These are phyloP conservation scores for Rhynchosporium agropyri DNA, from an alignment of 2,329 filamentous ascomycete genomes.

Conservation along the genomic window DNA sequence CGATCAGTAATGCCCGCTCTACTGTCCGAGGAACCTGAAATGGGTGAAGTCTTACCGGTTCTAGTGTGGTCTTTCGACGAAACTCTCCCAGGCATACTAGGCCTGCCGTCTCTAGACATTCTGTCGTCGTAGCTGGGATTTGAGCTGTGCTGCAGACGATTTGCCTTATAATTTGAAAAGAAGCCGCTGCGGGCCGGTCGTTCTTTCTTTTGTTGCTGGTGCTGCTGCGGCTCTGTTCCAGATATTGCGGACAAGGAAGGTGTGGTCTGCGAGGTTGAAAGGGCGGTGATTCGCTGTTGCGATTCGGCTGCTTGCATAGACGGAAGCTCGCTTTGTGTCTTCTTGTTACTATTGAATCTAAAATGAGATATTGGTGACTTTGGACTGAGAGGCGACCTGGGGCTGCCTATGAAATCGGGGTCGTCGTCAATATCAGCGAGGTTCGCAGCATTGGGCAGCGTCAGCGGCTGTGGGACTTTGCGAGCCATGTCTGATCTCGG, in stretches of 20 bases:
- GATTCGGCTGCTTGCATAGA: slow-evolving; percentile 31
- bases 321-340: slow-evolving; percentile 30
- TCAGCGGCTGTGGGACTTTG: slow-evolving; percentile 41
- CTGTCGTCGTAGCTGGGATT: slow-evolving; percentile 40
- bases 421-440: slow-evolving; percentile 25
- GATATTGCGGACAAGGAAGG: slow-evolving; percentile 32
- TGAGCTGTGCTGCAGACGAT: slow-evolving; percentile 43
- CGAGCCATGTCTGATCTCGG: slow-evolving; percentile 33
- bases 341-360: slow-evolving; percentile 36
- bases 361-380: slow-evolving; percentile 40
- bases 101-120: slow-evolving; percentile 42
- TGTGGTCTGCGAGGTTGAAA: slow-evolving; percentile 31
- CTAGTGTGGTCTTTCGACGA: slow-evolving; percentile 39
- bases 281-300: slow-evolving; percentile 26
- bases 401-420: slow-evolving; percentile 28
- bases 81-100: slow-evolving; percentile 37
- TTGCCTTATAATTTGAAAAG: slow-evolving; percentile 52
- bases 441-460: slow-evolving; percentile 30
- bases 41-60: slow-evolving; percentile 38
- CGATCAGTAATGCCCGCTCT: slow-evolving; percentile 21
- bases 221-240: slow-evolving; percentile 23
- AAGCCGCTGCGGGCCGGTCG: slow-evolving; percentile 42
- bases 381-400: slow-evolving; percentile 35
- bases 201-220: slow-evolving; percentile 29
- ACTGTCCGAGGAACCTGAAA: slow-evolving; percentile 24